These are phyloP conservation scores for Calcarisporium arbuscula DNA, from an alignment of 2,329 filamentous ascomycete species.

Conservation along the genomic window DNA sequence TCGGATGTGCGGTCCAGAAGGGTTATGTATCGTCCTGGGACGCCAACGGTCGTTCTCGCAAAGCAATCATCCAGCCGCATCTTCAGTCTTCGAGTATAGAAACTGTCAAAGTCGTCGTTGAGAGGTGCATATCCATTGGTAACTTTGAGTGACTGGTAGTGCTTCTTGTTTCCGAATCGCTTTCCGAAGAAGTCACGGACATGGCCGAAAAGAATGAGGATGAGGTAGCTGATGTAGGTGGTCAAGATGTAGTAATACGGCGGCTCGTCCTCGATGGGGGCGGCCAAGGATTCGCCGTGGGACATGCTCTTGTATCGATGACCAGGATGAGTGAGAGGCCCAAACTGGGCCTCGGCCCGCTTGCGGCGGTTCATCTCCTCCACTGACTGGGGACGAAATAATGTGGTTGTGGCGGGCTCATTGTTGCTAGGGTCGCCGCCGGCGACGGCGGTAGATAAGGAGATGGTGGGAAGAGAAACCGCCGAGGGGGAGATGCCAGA, in stretches of 20 bases:
- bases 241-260: constrained; percentile 96
- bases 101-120: constrained; percentile 98
- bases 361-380: constrained; percentile 72
- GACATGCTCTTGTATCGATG: constrained; percentile 90
- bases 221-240: constrained; percentile 96
- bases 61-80: constrained; percentile 96
- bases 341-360: constrained; percentile 84
- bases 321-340: constrained; percentile 69
- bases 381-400: constrained; percentile 84
- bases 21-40: constrained; percentile 90
- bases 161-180: constrained; percentile 76
- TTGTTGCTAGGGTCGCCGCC: constrained; percentile 62
- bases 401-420: constrained; percentile 66
- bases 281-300: constrained; percentile 69
- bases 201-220: constrained; percentile 92
- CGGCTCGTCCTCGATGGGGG: constrained; percentile 88
- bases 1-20: constrained; percentile 84
- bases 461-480: constrained; percentile 81
- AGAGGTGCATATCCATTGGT: constrained; percentile 88
- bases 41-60: constrained; percentile 82
- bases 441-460: constrained; percentile 78
- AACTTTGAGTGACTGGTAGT: constrained; percentile 75
- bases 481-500: constrained; percentile 65
- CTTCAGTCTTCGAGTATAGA: constrained; percentile 90
- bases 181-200: constrained; percentile 97